phyloP scores from a whole-genome alignment of 768 basidiomycete species.

The Phlebiopsis flavidoalba region DNA sequence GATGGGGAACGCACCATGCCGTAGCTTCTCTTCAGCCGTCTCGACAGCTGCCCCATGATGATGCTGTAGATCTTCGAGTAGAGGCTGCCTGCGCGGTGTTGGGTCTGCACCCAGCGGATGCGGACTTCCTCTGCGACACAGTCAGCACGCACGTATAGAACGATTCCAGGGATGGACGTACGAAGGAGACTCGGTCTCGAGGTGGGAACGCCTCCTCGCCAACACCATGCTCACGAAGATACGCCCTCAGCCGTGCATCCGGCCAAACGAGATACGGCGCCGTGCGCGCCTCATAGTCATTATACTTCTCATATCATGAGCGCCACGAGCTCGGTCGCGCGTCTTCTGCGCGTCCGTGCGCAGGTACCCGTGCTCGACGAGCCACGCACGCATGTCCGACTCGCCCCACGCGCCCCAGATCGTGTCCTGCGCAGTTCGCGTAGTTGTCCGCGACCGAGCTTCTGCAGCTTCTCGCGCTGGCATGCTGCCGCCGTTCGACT shows the following conservation, averaged over 20 bases:
- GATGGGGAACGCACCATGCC: constrained; percentile 31
- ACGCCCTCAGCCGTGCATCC: constrained; percentile 87
- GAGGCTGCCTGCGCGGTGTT: constrained; percentile 49
- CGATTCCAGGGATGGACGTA: constrained; percentile 25
- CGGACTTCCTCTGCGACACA: constrained; percentile 58
- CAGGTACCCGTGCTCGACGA: constrained; percentile 68
- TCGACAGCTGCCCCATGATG: constrained; percentile 62
- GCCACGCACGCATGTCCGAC: constrained; percentile 64
- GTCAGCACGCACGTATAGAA: not conserved
- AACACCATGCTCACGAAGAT: constrained; percentile 73
- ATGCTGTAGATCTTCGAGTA: constrained; percentile 61
- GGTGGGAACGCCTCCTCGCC: constrained; percentile 64
- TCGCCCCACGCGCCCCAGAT: constrained; percentile 71
- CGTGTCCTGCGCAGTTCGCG: constrained; percentile 48
- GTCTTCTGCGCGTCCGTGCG: constrained; percentile 50
- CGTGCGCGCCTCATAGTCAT: constrained; percentile 38
- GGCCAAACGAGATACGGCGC: constrained; percentile 84
- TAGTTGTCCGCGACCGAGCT: constrained; percentile 68
- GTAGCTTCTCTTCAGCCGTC: constrained; percentile 76
- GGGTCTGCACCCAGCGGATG: constrained; percentile 71
- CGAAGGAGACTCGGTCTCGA: constrained; percentile 75
- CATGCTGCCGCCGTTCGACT: constrained; percentile 48
- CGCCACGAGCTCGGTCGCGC: constrained; percentile 71
- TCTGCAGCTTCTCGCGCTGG: constrained; percentile 67
- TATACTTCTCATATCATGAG: constrained; percentile 70